A percentile compares a stretch with the other conserved stretches of the same genome.
Evolutionary conservation across 306 rosid genomes (phyloP).

Genomic region (Cotoneaster glaucophyllus): DNA sequence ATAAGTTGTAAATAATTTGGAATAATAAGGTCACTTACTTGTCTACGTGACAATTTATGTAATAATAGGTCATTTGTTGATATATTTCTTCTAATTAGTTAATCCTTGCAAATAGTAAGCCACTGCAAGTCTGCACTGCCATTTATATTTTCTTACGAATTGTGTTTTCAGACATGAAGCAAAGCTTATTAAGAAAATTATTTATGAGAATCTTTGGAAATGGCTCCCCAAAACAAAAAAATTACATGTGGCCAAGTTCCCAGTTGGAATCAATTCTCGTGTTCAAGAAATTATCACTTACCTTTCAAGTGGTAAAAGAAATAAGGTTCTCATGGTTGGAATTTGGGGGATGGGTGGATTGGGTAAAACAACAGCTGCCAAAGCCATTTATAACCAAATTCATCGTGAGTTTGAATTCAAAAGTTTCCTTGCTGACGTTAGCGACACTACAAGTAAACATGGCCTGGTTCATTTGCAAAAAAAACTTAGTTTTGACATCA

Average conservation of each 20-base stretch:
- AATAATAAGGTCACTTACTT: too few species aligned
- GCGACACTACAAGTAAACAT: not conserved
- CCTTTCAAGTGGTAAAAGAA: not conserved
- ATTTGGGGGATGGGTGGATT: conserved; percentile 26
- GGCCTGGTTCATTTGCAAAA: conserved; percentile 1
- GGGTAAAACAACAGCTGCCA: conserved; percentile 21
- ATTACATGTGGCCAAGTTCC: not conserved
- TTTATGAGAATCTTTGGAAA: not conserved
- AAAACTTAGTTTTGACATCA: conserved; percentile 1
- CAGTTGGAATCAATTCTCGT: not conserved
- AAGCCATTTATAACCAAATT: conserved; percentile 12
- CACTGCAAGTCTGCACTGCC: too few species aligned
- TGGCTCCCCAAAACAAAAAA: too few species aligned
- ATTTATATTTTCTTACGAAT: not conserved
- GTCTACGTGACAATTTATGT: too few species aligned
- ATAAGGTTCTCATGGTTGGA: not conserved
- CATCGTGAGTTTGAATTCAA: not conserved
- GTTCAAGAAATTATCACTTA: not conserved
- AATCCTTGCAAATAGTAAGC: too few species aligned
- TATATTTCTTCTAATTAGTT: not conserved
- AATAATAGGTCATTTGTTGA: too few species aligned
- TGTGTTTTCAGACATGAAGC: not conserved
- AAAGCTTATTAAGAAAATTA: not conserved
- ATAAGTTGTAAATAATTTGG: too few species aligned
- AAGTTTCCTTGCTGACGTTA: conserved; percentile 5